These are phyloP conservation scores for Botryotinia calthae DNA, from an alignment of 2,329 filamentous ascomycete genomes.

Conservation along the genomic window DNA sequence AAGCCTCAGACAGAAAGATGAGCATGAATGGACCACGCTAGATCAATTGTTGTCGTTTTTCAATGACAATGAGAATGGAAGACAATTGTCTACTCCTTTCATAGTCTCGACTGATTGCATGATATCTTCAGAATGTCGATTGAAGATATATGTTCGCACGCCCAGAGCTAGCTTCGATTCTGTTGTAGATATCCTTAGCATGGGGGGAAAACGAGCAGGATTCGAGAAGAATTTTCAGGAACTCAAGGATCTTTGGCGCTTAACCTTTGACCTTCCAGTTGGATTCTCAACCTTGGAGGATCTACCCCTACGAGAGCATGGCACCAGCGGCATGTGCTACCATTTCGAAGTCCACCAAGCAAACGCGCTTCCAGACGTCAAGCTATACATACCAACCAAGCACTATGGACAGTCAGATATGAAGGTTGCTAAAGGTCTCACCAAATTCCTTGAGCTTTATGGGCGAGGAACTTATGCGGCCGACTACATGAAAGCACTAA, in stretches of 20 bases:
- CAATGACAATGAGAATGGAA: not conserved
- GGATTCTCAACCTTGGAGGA: not conserved
- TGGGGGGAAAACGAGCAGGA: not conserved
- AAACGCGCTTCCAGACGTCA: constrained; percentile 4
- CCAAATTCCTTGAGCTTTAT: not conserved
- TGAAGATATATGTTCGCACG: constrained; percentile 1
- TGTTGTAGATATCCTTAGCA: not conserved
- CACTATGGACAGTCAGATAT: constrained; percentile 1
- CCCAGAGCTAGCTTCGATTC: constrained; percentile 7
- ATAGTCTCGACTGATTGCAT: constrained; percentile 2
- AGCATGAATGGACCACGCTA: not conserved
- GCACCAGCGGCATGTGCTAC: constrained; percentile 3
- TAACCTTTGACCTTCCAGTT: not conserved
- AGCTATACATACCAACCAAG: constrained; percentile 3
- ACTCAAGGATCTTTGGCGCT: constrained; percentile 6
- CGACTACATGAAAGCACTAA: not conserved
- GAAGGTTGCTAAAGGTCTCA: not conserved
- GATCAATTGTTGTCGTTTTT: not conserved
- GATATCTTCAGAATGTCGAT: not conserved
- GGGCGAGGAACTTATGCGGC: not conserved
- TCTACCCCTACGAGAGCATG: not conserved
- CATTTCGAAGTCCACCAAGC: constrained; percentile 6
- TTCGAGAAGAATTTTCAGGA: not conserved
- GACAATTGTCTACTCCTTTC: constrained; percentile 1
- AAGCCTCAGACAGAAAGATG: not conserved